Base-by-base conservation (phyloP, 164 flowering plant genomes). In the Annona squamosa region DNA sequence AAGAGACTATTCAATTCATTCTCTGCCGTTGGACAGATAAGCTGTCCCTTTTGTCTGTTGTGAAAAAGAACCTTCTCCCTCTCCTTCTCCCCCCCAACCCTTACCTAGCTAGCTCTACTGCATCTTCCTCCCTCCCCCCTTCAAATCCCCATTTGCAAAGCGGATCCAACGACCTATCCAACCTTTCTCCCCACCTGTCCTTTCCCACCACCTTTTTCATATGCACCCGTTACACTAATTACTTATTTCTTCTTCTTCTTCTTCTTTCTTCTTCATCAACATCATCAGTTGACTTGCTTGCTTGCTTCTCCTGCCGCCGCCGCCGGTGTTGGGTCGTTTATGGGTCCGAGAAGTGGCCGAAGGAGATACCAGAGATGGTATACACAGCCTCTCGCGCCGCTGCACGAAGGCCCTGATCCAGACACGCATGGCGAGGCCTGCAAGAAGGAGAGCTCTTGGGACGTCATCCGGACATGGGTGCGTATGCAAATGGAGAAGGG, bases 381-480 rank as follows among this genome's bases (percentile, higher is more conserved):
- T 71, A 68, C 83, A 5, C 89, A 87, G 52, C 85, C 89, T 4
- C 72, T 93, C 46, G 78, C 93, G 2, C 98, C 98, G 0, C 71
- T 93, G 19, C 78, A 85, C 80, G 98, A 93, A 81, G 97, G 93
- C 19, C 98, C 94, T 0, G 89, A 87, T 74, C 85, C 85, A 0
- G 91, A 87, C 3, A 69, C 84, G 74, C 85, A 81, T 43, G 83
- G 84, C 1, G 86, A 85, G 66, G 81, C 80, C 1, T 75, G n/a
- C 76, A 85, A 85, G 76, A 89, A 87, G 74, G 90, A 89, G 83
- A 85, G 88, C 48, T 89, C 95, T 2, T 90, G 97, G 97, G 93
- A 89, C 12, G 71, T 79, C 5, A 84, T 92, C 41, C 79, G 92
- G 0, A 88, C 84, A 63, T 89, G 91, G 93, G 89, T 92, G 73